A percentile compares a stretch with the other conserved stretches of the same genome.
Evolutionary conservation across 768 basidiomycete genomes (phyloP).

Genomic region (Mycena polygramma): DNA sequence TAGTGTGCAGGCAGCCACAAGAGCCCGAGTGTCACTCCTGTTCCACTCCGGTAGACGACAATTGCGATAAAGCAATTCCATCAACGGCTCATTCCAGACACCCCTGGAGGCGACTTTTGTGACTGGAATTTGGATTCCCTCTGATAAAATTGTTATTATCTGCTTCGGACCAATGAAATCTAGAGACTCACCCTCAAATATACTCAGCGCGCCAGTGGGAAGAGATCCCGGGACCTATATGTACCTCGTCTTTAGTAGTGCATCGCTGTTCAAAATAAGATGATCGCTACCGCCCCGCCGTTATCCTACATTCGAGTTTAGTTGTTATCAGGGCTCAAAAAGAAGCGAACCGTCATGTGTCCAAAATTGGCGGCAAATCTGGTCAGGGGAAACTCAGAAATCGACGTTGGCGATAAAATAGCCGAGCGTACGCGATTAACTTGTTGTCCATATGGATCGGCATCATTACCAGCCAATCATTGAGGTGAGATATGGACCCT

Average conservation of each 20-base stretch:
- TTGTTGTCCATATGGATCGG: conserved; percentile 31
- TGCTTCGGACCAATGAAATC: too few relatives aligned
- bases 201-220: conserved; percentile 18
- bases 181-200: conserved; percentile 27
- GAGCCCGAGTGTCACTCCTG: conserved; percentile 27
- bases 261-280: background rate
- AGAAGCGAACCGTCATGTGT: conserved; percentile 15
- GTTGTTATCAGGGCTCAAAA: too few relatives aligned
- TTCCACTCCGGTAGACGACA: conserved; percentile 31
- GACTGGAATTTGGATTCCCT: conserved; percentile 33
- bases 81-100: conserved; percentile 29
- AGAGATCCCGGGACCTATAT: conserved; percentile 22
- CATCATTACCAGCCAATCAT: conserved; percentile 33
- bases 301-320: conserved; percentile 1
- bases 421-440: conserved; percentile 23
- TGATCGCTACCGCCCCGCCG: conserved; percentile 7
- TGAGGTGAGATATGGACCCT: conserved; percentile 24
- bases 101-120: conserved; percentile 22
- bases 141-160: conserved; percentile 9
- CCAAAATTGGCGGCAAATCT: conserved; percentile 26
- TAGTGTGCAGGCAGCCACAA: conserved; percentile 23
- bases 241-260: background rate
- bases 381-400: background rate
- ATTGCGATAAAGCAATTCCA: conserved; percentile 35
- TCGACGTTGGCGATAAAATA: too few relatives aligned